Conservation (phyloP, 306 rosid genomes). For the Sphenostylis stenocarpa region DNA sequence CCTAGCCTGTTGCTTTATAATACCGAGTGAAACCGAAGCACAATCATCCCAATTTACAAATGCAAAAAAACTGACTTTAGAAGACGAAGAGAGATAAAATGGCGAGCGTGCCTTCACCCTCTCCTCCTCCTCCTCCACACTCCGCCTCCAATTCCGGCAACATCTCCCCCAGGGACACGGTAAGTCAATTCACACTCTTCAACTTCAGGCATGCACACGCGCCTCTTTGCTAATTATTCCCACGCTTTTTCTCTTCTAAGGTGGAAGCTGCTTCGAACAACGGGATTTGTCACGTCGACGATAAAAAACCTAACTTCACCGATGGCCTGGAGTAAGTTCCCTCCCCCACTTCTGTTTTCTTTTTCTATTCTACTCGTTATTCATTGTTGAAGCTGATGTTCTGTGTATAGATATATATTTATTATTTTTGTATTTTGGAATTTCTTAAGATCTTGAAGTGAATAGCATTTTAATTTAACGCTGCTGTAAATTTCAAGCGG, state of each 20-base stretch:
- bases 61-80: not conserved
- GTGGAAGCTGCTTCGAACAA: slow-evolving; percentile 47
- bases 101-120: slow-evolving; percentile 50
- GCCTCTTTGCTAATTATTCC: slow-evolving; percentile 17
- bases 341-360: not conserved
- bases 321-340: slow-evolving; percentile 51
- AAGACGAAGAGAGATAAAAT: not conserved
- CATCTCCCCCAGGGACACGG: slow-evolving; percentile 52
- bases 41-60: not conserved
- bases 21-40: not conserved
- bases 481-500: not conserved
- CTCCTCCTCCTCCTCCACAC: slow-evolving; percentile 49
- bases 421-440: not conserved
- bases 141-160: slow-evolving; percentile 15
- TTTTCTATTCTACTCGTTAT: not conserved
- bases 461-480: not conserved
- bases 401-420: not conserved
- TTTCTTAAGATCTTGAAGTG: slow-evolving; percentile 10
- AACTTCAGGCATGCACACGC: slow-evolving; percentile 17
- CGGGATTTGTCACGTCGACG: slow-evolving; percentile 42
- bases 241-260: slow-evolving; percentile 40
- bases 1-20: not conserved
- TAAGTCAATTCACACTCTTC: slow-evolving; percentile 14
- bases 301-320: slow-evolving; percentile 44
- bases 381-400: not conserved